Conservation (phyloP, 441 rosid genomes). For the Geranium incanum region DNA sequence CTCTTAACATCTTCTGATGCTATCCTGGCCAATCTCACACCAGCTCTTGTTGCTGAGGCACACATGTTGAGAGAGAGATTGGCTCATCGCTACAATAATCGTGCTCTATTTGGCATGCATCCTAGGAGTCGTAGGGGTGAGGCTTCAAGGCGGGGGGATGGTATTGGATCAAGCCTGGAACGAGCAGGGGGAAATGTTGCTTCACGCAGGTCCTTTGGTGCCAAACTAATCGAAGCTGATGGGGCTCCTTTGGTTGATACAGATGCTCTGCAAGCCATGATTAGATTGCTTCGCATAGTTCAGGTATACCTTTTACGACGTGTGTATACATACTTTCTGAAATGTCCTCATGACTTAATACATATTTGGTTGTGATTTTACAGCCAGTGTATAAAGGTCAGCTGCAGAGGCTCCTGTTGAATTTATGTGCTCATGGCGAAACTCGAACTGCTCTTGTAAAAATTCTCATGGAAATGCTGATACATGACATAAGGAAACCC, state of each 20-base stretch:
- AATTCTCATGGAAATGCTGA: slow-evolving; percentile 84
- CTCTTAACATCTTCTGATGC: slow-evolving; percentile 95
- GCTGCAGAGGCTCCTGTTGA: slow-evolving; percentile 87
- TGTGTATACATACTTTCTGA: slow-evolving; percentile 3
- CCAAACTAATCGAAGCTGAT: slow-evolving; percentile 81
- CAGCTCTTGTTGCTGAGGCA: slow-evolving; percentile 98
- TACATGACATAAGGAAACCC: slow-evolving; percentile 64
- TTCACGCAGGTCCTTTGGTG: slow-evolving; percentile 56
- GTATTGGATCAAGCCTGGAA: slow-evolving; percentile 57
- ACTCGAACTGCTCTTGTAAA: slow-evolving; percentile 74
- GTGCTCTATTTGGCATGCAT: slow-evolving; percentile 83
- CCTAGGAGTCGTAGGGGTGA: slow-evolving; percentile 94
- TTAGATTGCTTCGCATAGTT: slow-evolving; percentile 83
- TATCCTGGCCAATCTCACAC: slow-evolving; percentile 94
- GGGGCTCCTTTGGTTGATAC: slow-evolving; percentile 81
- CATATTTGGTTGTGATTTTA: slow-evolving; percentile 22
- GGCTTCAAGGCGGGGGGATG: slow-evolving; percentile 83
- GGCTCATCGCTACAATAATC: slow-evolving; percentile 86
- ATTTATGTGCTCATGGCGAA: slow-evolving; percentile 83
- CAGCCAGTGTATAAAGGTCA: slow-evolving; percentile 96
- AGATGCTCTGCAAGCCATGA: slow-evolving; percentile 79
- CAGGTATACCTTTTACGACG: slow-evolving; percentile 51
- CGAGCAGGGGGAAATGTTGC: slow-evolving; percentile 49
- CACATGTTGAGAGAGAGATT: slow-evolving; percentile 96
- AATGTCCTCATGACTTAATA: slow-evolving; percentile 10